These are phyloP conservation scores for Fragaria vesca DNA, from an alignment of 306 rosid species.

Conservation along the genomic window DNA sequence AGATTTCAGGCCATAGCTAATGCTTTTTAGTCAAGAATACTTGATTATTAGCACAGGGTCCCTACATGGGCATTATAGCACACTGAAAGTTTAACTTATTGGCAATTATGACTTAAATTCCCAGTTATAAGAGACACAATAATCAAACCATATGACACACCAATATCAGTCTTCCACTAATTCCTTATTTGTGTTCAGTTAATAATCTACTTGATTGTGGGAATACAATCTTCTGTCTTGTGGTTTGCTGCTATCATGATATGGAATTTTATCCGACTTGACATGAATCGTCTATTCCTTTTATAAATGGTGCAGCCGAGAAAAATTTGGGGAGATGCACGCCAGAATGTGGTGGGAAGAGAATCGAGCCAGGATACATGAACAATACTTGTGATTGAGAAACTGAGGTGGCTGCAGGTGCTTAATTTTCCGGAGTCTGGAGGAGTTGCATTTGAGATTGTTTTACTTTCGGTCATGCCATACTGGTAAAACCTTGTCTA, in stretches of 20 bases:
- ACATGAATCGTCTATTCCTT: slow-evolving; percentile 17
- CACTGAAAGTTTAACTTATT: slow-evolving; percentile 8
- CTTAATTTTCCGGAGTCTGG: slow-evolving; percentile 31
- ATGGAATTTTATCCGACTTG: slow-evolving; percentile 14
- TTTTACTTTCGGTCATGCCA: slow-evolving; percentile 42
- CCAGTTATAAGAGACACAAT: slow-evolving; percentile 9
- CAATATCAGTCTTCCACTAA: slow-evolving; percentile 19
- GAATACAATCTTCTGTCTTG: not conserved
- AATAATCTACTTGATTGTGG: slow-evolving; percentile 17
- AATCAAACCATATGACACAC: slow-evolving; percentile 25
- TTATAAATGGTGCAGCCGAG: slow-evolving; percentile 63
- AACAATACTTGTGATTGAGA: slow-evolving; percentile 67
- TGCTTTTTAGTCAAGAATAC: slow-evolving; percentile 9
- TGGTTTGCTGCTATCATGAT: slow-evolving; percentile 17
- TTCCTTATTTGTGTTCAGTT: not conserved
- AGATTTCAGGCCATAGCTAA: slow-evolving; percentile 11
- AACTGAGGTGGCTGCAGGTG: slow-evolving; percentile 25
- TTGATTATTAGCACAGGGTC: not conserved
- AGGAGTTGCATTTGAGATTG: slow-evolving; percentile 44
- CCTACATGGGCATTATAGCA: slow-evolving; percentile 16
- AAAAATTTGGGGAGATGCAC: slow-evolving; percentile 92
- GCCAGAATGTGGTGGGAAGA: slow-evolving; percentile 99
- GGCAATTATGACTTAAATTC: slow-evolving; percentile 20
- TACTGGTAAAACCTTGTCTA: slow-evolving; percentile 46
- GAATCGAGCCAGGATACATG: slow-evolving; percentile 93